These are phyloP conservation scores for Salix caprea DNA, from an alignment of 345 rosid genomes.

Conservation along the genomic window DNA sequence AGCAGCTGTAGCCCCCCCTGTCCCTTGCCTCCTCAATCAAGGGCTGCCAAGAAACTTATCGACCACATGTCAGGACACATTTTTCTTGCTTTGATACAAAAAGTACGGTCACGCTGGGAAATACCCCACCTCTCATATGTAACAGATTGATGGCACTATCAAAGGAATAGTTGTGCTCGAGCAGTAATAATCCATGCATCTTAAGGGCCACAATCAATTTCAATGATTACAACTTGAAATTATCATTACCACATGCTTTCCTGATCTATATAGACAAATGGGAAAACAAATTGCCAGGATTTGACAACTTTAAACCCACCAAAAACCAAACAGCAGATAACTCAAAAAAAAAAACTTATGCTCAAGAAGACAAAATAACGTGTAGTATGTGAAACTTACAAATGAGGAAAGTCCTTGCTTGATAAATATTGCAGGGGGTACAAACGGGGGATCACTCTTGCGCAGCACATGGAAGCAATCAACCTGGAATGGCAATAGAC, in stretches of 20 bases:
- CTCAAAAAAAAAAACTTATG: slow-evolving; percentile 5
- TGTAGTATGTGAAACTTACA: slow-evolving; percentile 41
- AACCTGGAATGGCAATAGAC: slow-evolving; percentile 49
- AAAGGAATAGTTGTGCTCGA: neutral
- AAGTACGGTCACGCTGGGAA: neutral
- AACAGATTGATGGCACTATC: neutral
- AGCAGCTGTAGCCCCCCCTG: neutral
- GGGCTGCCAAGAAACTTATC: neutral
- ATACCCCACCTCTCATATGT: neutral
- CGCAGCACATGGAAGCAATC: slow-evolving; percentile 98
- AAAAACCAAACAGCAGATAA: neutral
- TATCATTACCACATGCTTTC: neutral
- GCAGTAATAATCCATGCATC: neutral
- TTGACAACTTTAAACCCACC: neutral
- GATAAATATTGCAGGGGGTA: slow-evolving; percentile 66
- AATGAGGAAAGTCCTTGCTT: slow-evolving; percentile 93
- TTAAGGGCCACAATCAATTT: neutral
- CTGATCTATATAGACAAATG: neutral
- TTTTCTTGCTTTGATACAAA: neutral
- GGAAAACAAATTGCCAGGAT: neutral
- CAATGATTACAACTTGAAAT: neutral
- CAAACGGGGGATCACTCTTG: slow-evolving; percentile 91
- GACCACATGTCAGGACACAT: neutral
- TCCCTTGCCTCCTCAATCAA: neutral
- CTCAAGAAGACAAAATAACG: neutral